A percentile compares a stretch with the other conserved stretches of the same genome.
Evolutionary conservation across 139 green algal species (phyloP).

Genomic region (Chlorella sorokiniana): DNA sequence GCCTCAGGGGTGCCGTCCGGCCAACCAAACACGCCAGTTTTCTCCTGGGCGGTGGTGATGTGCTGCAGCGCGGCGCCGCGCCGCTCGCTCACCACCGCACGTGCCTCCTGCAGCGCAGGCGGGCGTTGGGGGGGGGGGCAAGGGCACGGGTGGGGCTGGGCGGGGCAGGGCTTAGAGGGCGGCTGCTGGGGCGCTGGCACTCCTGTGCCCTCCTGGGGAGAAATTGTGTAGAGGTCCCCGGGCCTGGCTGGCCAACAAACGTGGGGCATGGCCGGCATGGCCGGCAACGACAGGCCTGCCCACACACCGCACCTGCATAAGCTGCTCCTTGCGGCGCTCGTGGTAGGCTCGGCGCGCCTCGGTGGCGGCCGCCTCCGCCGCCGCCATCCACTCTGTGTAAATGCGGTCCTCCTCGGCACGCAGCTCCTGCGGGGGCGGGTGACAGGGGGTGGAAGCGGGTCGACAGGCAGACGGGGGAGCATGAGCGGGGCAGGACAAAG

Average conservation of each 20-base stretch:
- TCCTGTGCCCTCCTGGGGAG: too few relatives aligned
- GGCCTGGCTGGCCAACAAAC: too few relatives aligned
- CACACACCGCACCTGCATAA: slow-evolving; percentile 5
- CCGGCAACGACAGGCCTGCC: neutral
- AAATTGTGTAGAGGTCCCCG: too few relatives aligned
- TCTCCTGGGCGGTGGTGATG: slow-evolving; percentile 22
- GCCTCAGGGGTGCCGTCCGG: slow-evolving; percentile 35
- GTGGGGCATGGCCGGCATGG: too few relatives aligned
- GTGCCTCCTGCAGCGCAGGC: slow-evolving; percentile 40
- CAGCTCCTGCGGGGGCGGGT: slow-evolving; percentile 31
- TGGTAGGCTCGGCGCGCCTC: slow-evolving; percentile 41
- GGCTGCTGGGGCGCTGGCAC: too few relatives aligned
- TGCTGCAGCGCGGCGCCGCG: slow-evolving; percentile 44
- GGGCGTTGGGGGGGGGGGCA: neutral
- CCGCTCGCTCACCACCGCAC: slow-evolving; percentile 57
- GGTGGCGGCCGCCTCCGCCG: slow-evolving; percentile 51
- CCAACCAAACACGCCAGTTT: slow-evolving; percentile 62
- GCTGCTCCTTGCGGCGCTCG: slow-evolving; percentile 28
- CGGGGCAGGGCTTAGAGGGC: too few relatives aligned
- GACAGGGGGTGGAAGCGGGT: neutral
- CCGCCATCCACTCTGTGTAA: slow-evolving; percentile 49
- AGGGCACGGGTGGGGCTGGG: neutral
- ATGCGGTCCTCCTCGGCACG: slow-evolving; percentile 64
- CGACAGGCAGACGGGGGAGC: too few relatives aligned
- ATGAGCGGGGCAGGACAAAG: neutral